Evolutionary conservation across 1,284 basidiomycete genomes (phyloP), one percentile per base, ranked within the genome.

Genomic region (Microbotryum violaceum): DNA sequence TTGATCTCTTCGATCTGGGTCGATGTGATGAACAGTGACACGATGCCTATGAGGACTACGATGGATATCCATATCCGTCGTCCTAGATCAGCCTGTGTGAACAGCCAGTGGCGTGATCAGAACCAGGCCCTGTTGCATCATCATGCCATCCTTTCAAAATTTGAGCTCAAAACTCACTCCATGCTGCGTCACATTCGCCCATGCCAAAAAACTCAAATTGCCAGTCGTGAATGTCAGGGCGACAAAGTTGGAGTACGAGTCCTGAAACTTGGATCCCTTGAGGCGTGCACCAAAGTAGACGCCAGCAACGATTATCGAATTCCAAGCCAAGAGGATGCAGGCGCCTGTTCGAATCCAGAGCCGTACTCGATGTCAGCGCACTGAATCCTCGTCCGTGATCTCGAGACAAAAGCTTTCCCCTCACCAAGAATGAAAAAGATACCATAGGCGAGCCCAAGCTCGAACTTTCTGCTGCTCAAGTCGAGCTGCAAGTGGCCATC

Each of bases 151-250:
- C 16, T 20, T 37, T n/a, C 27, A 21, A 4, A 6, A 1, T 3
- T 1, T 23, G 8, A 3, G 10, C 31, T 7, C 16, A 20, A 18
- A 21, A 16, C 61, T 56, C n/a, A 62, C 60, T 21, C 64, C 55
- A 31, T 55, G 63, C 27, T 69, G 68, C 1, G 63, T 67, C 4
- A 58, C 61, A 25, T 69, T 67, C 7, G 68, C 65, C 10, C 53
- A 55, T 0, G 63, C 63, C 12, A 72, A 63, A 56, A 70, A 70
- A 23, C 67, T 12, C 21, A 71, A 46, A 56, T 71, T 72, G 55
- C 59, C 62, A 1, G 62, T 56, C 14, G 67, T 72, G 58, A 69
- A 72, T 10, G 68, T 65, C 20, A 72, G 47, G 21, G 71, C 60
- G 23, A 71, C 57, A 62, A 67, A 71, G 44, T 33, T 54, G 2